phyloP scores from a whole-genome alignment of 768 basidiomycete species.

The Suillus subluteus region DNA sequence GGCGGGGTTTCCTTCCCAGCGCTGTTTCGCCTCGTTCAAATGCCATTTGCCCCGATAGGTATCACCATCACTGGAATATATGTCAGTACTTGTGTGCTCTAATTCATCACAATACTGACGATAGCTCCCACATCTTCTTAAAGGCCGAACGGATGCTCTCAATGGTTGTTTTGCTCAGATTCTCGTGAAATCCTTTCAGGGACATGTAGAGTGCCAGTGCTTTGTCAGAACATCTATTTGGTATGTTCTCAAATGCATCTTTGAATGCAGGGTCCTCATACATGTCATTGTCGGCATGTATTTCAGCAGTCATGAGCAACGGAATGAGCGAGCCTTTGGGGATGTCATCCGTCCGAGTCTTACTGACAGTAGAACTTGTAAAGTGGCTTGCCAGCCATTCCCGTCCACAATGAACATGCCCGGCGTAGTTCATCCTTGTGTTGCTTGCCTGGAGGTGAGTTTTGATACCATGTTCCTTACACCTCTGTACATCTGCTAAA shows the following conservation, averaged over 20 bases:
- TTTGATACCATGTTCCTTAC: conserved; percentile 8
- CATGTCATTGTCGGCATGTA: not conserved
- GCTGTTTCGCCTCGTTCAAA: not conserved
- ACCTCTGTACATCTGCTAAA: not conserved
- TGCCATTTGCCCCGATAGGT: not conserved
- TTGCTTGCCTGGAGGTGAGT: conserved; percentile 12
- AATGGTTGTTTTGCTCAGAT: not conserved
- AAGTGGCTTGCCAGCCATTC: conserved; percentile 11
- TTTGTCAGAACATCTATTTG: conserved; percentile 1
- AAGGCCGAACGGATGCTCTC: conserved; percentile 12
- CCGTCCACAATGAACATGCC: conserved; percentile 7
- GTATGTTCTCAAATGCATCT: not conserved
- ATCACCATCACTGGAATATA: not conserved
- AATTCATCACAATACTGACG: not conserved
- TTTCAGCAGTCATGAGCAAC: not conserved
- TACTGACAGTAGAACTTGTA: not conserved
- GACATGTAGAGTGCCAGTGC: conserved; percentile 3
- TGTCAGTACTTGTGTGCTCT: not conserved
- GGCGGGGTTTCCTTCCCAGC: conserved; percentile 31
- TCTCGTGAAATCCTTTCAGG: conserved; percentile 7
- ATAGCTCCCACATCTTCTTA: conserved; percentile 12
- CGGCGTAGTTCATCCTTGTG: not conserved
- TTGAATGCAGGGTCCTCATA: not conserved
- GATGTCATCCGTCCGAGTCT: not conserved
- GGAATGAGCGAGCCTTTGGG: not conserved